These are phyloP conservation scores for Porphyrellus cyaneotinctus DNA, from an alignment of 768 basidiomycete species.

Conservation along the genomic window DNA sequence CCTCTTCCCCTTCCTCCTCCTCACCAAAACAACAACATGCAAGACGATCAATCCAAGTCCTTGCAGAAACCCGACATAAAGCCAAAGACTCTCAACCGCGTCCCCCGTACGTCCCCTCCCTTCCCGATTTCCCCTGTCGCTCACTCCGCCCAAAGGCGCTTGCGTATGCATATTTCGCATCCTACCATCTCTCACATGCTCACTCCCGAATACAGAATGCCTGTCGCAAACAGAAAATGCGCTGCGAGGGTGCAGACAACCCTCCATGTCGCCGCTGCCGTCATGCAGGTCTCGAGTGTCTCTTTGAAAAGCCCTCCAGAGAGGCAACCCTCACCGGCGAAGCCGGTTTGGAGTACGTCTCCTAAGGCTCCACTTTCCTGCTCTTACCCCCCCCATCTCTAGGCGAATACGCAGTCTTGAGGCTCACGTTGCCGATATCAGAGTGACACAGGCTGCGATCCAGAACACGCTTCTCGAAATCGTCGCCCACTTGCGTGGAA, in stretches of 20 bases:
- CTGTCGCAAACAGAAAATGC: slow-evolving; percentile 95
- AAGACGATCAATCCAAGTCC: slow-evolving; percentile 32
- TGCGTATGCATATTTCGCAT: slow-evolving; percentile 51
- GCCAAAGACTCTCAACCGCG: slow-evolving; percentile 78
- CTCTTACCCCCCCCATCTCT: slow-evolving; percentile 20
- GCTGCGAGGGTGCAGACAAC: slow-evolving; percentile 94
- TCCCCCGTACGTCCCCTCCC: slow-evolving; percentile 61
- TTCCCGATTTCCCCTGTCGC: slow-evolving; percentile 4
- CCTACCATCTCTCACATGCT: slow-evolving; percentile 12
- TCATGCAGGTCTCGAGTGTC: slow-evolving; percentile 84
- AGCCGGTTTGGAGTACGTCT: slow-evolving; percentile 79
- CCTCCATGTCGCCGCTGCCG: slow-evolving; percentile 95
- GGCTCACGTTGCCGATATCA: slow-evolving; percentile 79
- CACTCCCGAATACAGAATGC: slow-evolving; percentile 62
- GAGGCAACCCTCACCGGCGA: slow-evolving; percentile 86
- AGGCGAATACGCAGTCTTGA: slow-evolving; percentile 92
- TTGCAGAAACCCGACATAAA: slow-evolving; percentile 61
- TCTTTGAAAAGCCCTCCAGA: slow-evolving; percentile 90
- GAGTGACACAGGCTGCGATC: slow-evolving; percentile 66
- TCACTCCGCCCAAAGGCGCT: slow-evolving; percentile 51
- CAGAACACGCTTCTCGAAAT: slow-evolving; percentile 79
- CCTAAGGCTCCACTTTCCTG: background rate
- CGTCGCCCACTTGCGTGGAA: slow-evolving; percentile 67
- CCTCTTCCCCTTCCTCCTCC: background rate
- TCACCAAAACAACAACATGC: slow-evolving; percentile 42